Evolutionary conservation across 225 moss, liverwort and hornwort species (phyloP), one percentile per base, ranked within the genome.

Genomic region (Antitrichia curtipendula): DNA sequence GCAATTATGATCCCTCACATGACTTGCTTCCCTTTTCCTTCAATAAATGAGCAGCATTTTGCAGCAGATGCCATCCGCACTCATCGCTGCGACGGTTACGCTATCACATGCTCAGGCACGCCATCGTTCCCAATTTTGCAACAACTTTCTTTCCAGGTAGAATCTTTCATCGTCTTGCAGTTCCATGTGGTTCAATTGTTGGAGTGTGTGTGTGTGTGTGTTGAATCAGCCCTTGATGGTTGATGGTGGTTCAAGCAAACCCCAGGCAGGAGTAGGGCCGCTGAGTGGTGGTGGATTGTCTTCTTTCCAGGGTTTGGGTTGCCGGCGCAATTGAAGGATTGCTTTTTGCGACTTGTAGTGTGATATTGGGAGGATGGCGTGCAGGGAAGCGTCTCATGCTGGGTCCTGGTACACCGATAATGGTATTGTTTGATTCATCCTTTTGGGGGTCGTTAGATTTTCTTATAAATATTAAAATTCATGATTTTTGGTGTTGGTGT

Each of bases 381-480:
- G 96, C 87, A 94, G 94, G 86, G 91, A 95, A 85, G 98, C 98
- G 16, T 91, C 92, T 89, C 98, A 98, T 54, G 97, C 97, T 24
- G 98, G 98, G 68, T 92, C 96, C 76, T 98, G 98, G 98, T 98
- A 98, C 87, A 93, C 93, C 41, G 95, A 96, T 60, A 91, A 97
- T 87, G 95, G 98, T 97, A 94, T 19, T 45, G 70, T 22, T 70
- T n/a, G 58, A 58, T 47, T 80, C 59, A 45, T 27, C 47, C 87
- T 54, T 76, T 61, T 17, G 12, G 52, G 83, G 40, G 31, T 53
- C 45, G 77, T 69, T 49, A 8, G 73, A 38, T 27, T 47, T 77
- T 47, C 5, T 34, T 17, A 14, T 3, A 1, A 27, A 21, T 13
- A 11, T 38, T 16, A 5, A 3, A 3, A 20, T 8, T 15, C 10